Evolutionary conservation across 768 basidiomycete genomes (phyloP).

Genomic region (Suillus bovinus): DNA sequence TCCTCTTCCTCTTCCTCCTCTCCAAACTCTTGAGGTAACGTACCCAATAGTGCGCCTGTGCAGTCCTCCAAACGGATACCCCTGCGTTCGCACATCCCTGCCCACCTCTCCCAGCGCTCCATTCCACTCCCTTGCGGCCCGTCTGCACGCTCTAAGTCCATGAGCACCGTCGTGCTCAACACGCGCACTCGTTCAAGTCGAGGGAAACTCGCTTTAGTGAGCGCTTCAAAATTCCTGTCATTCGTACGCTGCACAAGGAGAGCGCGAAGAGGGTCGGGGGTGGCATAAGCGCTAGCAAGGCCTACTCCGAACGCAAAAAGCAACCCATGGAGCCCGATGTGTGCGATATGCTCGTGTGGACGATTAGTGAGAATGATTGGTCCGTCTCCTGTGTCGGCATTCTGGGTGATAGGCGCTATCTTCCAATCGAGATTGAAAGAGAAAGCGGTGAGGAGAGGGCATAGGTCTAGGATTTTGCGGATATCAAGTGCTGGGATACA

Average conservation of each 20-base stretch:
- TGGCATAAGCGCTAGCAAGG: conserved; percentile 43
- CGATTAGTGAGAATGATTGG: conserved; percentile 42
- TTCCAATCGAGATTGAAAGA: conserved; percentile 80
- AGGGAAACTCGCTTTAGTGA: conserved; percentile 58
- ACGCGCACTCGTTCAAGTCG: conserved; percentile 58
- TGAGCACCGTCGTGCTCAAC: conserved; percentile 54
- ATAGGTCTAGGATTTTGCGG: conserved; percentile 58
- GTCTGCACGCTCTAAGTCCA: conserved; percentile 55
- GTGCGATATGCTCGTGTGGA: conserved; percentile 57
- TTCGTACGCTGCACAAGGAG: conserved; percentile 55
- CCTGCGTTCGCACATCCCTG: conserved; percentile 48
- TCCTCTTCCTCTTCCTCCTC: conserved; percentile 37
- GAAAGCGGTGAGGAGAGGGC: conserved; percentile 61
- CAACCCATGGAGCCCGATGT: conserved; percentile 71
- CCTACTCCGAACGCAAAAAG: conserved; percentile 70
- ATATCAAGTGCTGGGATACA: conserved; percentile 58
- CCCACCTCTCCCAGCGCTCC: conserved; percentile 72
- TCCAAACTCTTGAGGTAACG: conserved; percentile 31
- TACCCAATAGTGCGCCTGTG: conserved; percentile 63
- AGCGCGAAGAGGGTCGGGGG: conserved; percentile 44
- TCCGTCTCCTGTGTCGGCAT: conserved; percentile 27
- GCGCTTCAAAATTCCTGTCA: conserved; percentile 61
- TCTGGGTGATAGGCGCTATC: conserved; percentile 28
- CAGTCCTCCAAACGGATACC: conserved; percentile 73
- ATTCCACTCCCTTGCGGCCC: conserved; percentile 44